phyloP scores from a whole-genome alignment of 768 basidiomycete genomes.

The Artomyces pyxidatus region DNA sequence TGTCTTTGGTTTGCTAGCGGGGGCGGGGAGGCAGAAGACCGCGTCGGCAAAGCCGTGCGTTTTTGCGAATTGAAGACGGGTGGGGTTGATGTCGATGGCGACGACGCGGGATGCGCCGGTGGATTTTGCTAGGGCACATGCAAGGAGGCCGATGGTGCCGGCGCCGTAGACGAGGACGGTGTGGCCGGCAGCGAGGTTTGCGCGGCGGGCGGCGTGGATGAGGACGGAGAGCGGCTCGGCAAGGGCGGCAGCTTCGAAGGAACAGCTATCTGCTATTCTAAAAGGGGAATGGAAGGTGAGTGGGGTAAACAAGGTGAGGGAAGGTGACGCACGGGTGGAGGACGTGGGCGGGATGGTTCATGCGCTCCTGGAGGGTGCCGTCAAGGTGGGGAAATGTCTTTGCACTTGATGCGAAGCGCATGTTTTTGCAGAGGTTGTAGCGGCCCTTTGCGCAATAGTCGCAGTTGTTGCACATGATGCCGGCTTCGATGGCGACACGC shows the following conservation, averaged over 20 bases:
- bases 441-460: slow-evolving; percentile 62
- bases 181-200: slow-evolving; percentile 40
- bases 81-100: slow-evolving; percentile 80
- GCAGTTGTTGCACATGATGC: slow-evolving; percentile 79
- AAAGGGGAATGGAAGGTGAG: slow-evolving; percentile 1
- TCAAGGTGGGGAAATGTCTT: slow-evolving; percentile 91
- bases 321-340: slow-evolving; percentile 69
- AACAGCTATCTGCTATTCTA: slow-evolving; percentile 68
- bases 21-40: slow-evolving; percentile 55
- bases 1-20: slow-evolving; percentile 37
- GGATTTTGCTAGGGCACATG: slow-evolving; percentile 69
- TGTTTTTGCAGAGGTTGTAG: slow-evolving; percentile 87
- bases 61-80: slow-evolving; percentile 73
- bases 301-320: slow-evolving; percentile 1
- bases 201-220: slow-evolving; percentile 49
- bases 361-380: slow-evolving; percentile 78
- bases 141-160: slow-evolving; percentile 89
- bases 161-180: slow-evolving; percentile 85
- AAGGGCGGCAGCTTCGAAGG: slow-evolving; percentile 77
- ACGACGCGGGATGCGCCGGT: slow-evolving; percentile 65
- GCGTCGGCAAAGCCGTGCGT: slow-evolving; percentile 68
- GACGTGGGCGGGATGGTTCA: slow-evolving; percentile 84
- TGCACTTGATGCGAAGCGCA: slow-evolving; percentile 87
- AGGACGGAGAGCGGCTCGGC: slow-evolving; percentile 94
- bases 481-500: slow-evolving; percentile 90